phyloP scores from a whole-genome alignment of 2,329 filamentous ascomycete species.

The Elsinoe necatrix region DNA sequence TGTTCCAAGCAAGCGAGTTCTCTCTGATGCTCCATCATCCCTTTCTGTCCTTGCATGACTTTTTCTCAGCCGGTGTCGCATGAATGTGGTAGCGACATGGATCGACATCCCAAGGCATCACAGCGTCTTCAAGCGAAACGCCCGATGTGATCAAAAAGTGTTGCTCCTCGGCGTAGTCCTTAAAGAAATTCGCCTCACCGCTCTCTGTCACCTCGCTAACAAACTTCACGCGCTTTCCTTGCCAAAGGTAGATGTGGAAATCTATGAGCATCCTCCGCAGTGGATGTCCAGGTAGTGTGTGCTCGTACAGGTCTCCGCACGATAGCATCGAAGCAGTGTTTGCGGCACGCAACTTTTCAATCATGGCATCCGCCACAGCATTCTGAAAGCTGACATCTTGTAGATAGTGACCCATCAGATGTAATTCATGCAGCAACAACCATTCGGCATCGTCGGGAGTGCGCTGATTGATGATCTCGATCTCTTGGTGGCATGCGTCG shows the following conservation, averaged over 20 bases:
- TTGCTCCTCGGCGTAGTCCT: neutral
- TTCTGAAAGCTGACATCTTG: slow-evolving; percentile 18
- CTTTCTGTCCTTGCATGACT: neutral
- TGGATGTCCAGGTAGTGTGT: neutral
- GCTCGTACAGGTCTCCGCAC: neutral
- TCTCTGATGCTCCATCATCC: neutral
- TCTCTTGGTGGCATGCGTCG: too few relatives aligned
- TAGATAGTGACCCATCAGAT: slow-evolving; percentile 19
- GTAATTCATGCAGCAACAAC: slow-evolving; percentile 10
- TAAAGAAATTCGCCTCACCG: neutral
- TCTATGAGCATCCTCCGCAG: slow-evolving; percentile 11
- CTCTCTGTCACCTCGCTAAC: neutral
- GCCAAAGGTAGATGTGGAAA: slow-evolving; percentile 14
- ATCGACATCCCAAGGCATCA: neutral
- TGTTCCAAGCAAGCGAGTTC: neutral
- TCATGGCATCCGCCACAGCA: slow-evolving; percentile 16
- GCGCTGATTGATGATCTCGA: neutral
- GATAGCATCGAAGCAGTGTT: neutral
- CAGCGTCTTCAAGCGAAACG: neutral
- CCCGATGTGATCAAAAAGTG: neutral
- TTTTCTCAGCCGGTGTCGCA: neutral
- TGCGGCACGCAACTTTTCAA: slow-evolving; percentile 10
- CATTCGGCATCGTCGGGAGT: slow-evolving; percentile 7
- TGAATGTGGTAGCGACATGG: slow-evolving; percentile 9
- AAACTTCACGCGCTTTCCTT: neutral